Evolutionary conservation across 2,329 filamentous ascomycete species (phyloP), one percentile per base, ranked within the genome.

Genomic region (Penicillium sp.): DNA sequence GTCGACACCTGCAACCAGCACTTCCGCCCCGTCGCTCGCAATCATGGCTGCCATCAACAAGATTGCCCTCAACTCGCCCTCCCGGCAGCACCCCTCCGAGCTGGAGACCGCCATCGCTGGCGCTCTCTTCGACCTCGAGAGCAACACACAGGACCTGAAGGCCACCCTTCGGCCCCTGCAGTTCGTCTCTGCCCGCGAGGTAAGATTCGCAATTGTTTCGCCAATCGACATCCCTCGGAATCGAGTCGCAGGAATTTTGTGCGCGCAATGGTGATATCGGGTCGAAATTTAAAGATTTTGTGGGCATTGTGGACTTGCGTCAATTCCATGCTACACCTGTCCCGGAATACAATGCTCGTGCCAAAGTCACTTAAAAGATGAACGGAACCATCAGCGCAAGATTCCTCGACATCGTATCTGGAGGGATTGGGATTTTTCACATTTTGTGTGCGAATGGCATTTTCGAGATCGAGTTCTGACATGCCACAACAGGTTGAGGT

Each of bases 81-180:
- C 92, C 81, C 86, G 90, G 84, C 85, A 89, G 78, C 95, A 87
- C 81, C 94, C 94, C 69, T 95, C 90, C 68, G 94, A 99, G 88
- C 88, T 97, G 70, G 94, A 99, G 90, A 87, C 84, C 79, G 90
- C 82, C 84, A 95, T 99, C 77, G 94, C 94, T 77, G 89, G 87
- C 80, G 94, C 94, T 81, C 90, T 99, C 66, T 95, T 88, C 84
- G 94, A 99, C 75, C 90, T 99, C 80, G 94, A 99, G 90, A 92
- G 87, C 83, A 96, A 96, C 87, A 96, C 94, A 75, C 83, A 91
- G 77, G 94, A 99, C 81, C 89, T 99, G 81, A 95, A 92, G 89
- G 85, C 85, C 74, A 88, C 91, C 69, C 88, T 99, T 76, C 88
- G 94, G 75, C 94, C 94, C 79, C 87, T 99, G 80, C 94, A 99